Percentiles rank a stretch among this genome's conserved stretches.
These are phyloP conservation scores for Daldinia bambusicola DNA, from an alignment of 495 filamentous ascomycete species.

Conservation along the genomic window DNA sequence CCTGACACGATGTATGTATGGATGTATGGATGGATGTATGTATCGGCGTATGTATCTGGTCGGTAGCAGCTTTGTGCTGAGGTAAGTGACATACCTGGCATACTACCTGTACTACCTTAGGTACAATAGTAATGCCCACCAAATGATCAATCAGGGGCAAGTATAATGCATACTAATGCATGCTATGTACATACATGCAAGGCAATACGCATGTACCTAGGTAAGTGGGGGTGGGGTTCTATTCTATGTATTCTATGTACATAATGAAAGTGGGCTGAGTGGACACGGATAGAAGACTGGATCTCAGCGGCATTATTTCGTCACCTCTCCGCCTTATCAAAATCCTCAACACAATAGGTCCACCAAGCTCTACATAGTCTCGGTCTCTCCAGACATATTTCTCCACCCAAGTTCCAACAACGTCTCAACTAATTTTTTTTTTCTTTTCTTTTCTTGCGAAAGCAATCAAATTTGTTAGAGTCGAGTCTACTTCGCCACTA, in stretches of 20 bases:
- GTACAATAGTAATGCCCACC: too few relatives aligned
- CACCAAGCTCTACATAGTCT: constrained; percentile 16
- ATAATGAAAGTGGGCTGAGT: constrained; percentile 7
- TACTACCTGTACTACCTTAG: too few relatives aligned
- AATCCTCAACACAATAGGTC: constrained; percentile 21
- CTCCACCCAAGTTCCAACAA: constrained; percentile 11
- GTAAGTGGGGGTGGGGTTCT: constrained; percentile 16
- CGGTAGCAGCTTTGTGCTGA: constrained; percentile 3
- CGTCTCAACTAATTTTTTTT: constrained; percentile 1
- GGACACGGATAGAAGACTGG: not conserved
- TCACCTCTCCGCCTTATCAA: constrained; percentile 27
- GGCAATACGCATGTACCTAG: not conserved
- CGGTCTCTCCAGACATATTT: constrained; percentile 1
- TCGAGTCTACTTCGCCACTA: constrained; percentile 20
- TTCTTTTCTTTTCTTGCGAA: not conserved
- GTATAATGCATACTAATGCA: too few relatives aligned
- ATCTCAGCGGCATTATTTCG: constrained; percentile 40
- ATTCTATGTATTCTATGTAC: constrained; percentile 22
- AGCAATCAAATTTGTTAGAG: not conserved
- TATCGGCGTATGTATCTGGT: constrained; percentile 30
- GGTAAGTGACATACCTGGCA: too few relatives aligned
- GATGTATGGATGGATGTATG: too few relatives aligned
- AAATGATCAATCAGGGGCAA: too few relatives aligned
- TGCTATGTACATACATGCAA: too few relatives aligned
- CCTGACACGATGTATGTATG: constrained; percentile 28